A percentile compares a stretch with the other conserved stretches of the same genome.
Evolutionary conservation across 2,329 filamentous ascomycete genomes (phyloP).

Genomic region (Pestalotiopsis sp.): DNA sequence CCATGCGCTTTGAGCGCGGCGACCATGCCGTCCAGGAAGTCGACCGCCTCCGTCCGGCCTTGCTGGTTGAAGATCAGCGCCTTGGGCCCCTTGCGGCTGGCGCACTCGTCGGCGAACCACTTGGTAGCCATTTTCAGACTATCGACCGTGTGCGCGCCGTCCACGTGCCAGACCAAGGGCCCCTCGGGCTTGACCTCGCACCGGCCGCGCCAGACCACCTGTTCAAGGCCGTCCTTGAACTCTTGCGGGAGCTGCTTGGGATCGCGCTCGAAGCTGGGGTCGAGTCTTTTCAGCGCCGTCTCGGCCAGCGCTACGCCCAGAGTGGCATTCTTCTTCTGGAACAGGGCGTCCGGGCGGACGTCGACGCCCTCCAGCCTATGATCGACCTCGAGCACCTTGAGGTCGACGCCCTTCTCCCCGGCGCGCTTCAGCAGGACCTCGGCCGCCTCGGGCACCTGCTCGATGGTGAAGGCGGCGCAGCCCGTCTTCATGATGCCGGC

Average conservation of each 20-base stretch:
- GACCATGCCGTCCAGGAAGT: slow-evolving; percentile 52
- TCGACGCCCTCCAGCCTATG: slow-evolving; percentile 44
- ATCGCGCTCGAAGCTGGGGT: slow-evolving; percentile 28
- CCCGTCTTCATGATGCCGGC: slow-evolving; percentile 68
- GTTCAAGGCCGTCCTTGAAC: slow-evolving; percentile 72
- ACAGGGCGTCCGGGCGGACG: slow-evolving; percentile 52
- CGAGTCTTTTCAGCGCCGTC: slow-evolving; percentile 45
- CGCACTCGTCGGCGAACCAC: slow-evolving; percentile 69
- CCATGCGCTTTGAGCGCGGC: slow-evolving; percentile 32
- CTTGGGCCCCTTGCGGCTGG: slow-evolving; percentile 34
- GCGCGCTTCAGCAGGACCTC: slow-evolving; percentile 52
- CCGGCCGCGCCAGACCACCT: slow-evolving; percentile 76
- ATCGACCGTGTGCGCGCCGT: slow-evolving; percentile 90
- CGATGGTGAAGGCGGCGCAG: slow-evolving; percentile 56
- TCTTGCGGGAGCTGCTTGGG: slow-evolving; percentile 51
- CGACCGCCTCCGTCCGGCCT: slow-evolving; percentile 29
- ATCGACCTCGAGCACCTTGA: slow-evolving; percentile 49
- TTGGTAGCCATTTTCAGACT: slow-evolving; percentile 78
- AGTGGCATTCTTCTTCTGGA: slow-evolving; percentile 59
- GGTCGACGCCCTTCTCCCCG: slow-evolving; percentile 46
- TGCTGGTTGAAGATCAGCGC: slow-evolving; percentile 67
- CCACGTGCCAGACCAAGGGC: slow-evolving; percentile 77
- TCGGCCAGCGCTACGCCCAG: slow-evolving; percentile 53
- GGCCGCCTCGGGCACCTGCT: slow-evolving; percentile 47
- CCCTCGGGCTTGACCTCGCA: slow-evolving; percentile 64